A percentile compares a stretch with the other conserved stretches of the same genome.
Conservation (phyloP, 2,329 filamentous ascomycete genomes). For the Colletotrichum neosansevieriae region DNA sequence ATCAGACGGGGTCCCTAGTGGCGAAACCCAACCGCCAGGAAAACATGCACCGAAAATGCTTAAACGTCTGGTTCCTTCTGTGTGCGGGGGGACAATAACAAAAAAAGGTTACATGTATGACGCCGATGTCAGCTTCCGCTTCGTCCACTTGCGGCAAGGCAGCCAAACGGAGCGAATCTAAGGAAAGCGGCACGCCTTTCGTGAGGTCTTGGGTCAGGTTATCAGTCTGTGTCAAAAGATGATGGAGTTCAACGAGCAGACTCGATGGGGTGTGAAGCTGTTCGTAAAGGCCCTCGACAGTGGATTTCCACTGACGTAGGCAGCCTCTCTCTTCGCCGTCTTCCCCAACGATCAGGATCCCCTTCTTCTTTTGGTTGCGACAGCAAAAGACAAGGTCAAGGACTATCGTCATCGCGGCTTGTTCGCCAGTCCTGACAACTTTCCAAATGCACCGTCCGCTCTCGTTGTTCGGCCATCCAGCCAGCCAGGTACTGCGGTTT, state of each 20-base stretch:
- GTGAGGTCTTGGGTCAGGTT: conserved; percentile 21
- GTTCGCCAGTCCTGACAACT: not conserved
- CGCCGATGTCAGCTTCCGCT: conserved; percentile 30
- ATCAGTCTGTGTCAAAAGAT: conserved; percentile 12
- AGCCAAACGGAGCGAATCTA: not conserved
- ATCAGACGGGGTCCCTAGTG: conserved; percentile 28
- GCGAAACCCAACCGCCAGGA: conserved; percentile 18
- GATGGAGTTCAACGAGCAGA: conserved; percentile 11
- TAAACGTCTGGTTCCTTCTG: conserved; percentile 18
- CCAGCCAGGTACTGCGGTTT: conserved; percentile 33
- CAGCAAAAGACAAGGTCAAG: conserved; percentile 8
- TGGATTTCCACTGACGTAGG: conserved; percentile 38
- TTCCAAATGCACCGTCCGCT: conserved; percentile 5
- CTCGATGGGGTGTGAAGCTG: conserved; percentile 18
- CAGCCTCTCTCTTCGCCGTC: conserved; percentile 16
- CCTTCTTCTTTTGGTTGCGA: conserved; percentile 7
- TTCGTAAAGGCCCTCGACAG: conserved; percentile 8
- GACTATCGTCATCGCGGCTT: not conserved
- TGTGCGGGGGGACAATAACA: not conserved
- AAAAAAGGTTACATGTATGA: conserved; percentile 38
- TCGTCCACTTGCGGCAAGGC: not conserved
- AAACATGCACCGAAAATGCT: conserved; percentile 22
- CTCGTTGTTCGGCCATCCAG: conserved; percentile 27
- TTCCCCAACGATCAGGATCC: conserved; percentile 15
- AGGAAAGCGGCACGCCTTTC: conserved; percentile 7